phyloP scores from a whole-genome alignment of 768 basidiomycete genomes.

The Lentinula lateritia region DNA sequence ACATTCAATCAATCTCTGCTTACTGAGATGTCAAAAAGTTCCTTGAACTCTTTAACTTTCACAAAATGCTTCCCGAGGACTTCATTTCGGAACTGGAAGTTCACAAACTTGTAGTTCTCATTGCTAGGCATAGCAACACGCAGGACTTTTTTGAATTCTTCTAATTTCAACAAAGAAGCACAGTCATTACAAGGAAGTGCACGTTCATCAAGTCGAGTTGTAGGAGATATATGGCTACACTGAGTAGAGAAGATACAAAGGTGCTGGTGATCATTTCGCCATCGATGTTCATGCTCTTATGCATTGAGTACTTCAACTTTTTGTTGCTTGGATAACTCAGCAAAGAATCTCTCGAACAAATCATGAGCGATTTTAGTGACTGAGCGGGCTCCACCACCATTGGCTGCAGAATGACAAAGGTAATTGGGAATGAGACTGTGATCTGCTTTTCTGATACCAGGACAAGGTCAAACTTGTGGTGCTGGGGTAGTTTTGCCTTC shows the following conservation, averaged over 20 bases:
- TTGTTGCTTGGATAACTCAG: neutral
- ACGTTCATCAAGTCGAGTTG: neutral
- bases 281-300: slow-evolving; percentile 15
- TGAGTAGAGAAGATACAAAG: slow-evolving; percentile 10
- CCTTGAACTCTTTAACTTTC: slow-evolving; percentile 9
- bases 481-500: too few relatives aligned
- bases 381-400: slow-evolving; percentile 13
- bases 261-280: slow-evolving; percentile 20
- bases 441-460: slow-evolving; percentile 9
- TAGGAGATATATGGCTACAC: slow-evolving; percentile 11
- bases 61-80: slow-evolving; percentile 11
- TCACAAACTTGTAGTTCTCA: slow-evolving; percentile 12
- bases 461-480: slow-evolving; percentile 8
- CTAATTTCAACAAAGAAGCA: neutral
- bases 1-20: too few relatives aligned
- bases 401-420: slow-evolving; percentile 9
- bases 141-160: slow-evolving; percentile 12
- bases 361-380: slow-evolving; percentile 8
- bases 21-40: slow-evolving; percentile 11
- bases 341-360: slow-evolving; percentile 7
- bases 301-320: slow-evolving; percentile 8
- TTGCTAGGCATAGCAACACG: neutral
- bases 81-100: slow-evolving; percentile 7
- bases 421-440: slow-evolving; percentile 8
- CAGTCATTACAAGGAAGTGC: slow-evolving; percentile 12